phyloP scores from a whole-genome alignment of 2,329 filamentous ascomycete genomes.

The Aspergillus jensenii region DNA sequence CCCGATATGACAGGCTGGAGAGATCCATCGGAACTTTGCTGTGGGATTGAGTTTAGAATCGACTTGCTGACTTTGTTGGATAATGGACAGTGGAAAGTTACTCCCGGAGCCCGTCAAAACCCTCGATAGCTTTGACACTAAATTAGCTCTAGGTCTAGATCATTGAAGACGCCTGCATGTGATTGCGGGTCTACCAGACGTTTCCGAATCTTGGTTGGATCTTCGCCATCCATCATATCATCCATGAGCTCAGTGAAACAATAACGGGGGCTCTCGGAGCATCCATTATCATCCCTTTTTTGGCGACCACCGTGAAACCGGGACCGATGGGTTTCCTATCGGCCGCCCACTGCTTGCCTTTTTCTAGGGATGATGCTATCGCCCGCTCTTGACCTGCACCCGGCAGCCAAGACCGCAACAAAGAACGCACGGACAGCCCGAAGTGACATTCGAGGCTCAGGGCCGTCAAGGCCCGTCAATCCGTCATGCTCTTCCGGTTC shows the following conservation, averaged over 20 bases:
- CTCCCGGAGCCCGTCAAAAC: not conserved
- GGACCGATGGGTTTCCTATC: not conserved
- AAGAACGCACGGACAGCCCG: slow-evolving; percentile 3
- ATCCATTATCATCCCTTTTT: not conserved
- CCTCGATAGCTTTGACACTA: slow-evolving; percentile 4
- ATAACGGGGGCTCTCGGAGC: not conserved
- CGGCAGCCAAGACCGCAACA: not conserved
- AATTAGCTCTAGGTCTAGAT: slow-evolving; percentile 4
- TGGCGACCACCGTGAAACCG: not conserved
- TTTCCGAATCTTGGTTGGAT: slow-evolving; percentile 4
- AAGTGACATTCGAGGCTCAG: not conserved
- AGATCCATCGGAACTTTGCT: not conserved
- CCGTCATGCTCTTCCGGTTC: not conserved
- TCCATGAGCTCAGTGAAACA: not conserved
- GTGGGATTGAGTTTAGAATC: slow-evolving; percentile 7
- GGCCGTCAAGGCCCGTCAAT: not conserved
- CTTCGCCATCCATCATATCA: not conserved
- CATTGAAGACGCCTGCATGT: slow-evolving; percentile 23
- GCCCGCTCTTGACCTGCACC: not conserved
- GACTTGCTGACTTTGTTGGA: not conserved
- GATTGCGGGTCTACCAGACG: slow-evolving; percentile 31
- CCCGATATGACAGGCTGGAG: slow-evolving; percentile 5
- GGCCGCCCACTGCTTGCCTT: not conserved
- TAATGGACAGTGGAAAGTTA: not conserved
- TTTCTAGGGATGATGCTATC: not conserved